Percentiles rank a stretch among this genome's conserved stretches.
These are phyloP conservation scores for Aureoboletus auriporus DNA, from an alignment of 768 basidiomycete species.

Conservation along the genomic window DNA sequence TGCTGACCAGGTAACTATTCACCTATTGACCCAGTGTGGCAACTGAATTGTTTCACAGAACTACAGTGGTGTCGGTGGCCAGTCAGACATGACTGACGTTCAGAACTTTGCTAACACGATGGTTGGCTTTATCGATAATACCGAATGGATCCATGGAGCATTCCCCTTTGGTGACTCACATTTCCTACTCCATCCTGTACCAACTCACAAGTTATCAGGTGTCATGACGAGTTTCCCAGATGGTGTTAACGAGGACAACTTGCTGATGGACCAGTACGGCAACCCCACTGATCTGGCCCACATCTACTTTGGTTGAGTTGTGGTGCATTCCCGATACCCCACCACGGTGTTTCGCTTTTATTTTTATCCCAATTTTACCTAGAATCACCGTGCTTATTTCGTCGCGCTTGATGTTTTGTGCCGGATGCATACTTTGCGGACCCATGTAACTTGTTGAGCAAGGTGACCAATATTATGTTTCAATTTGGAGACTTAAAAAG, in stretches of 20 bases:
- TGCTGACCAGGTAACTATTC: constrained; percentile 53
- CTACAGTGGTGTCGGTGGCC: constrained; percentile 41
- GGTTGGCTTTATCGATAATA: constrained; percentile 41
- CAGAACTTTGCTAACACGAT: constrained; percentile 42
- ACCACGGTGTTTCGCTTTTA: background rate
- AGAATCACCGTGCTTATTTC: background rate
- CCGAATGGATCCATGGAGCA: constrained; percentile 32
- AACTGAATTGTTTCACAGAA: constrained; percentile 35
- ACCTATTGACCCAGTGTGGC: background rate
- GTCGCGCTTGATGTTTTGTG: constrained; percentile 16
- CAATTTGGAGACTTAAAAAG: constrained; percentile 4
- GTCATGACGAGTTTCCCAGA: constrained; percentile 44
- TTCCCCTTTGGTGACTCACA: constrained; percentile 58
- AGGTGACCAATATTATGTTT: background rate
- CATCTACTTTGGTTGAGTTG: constrained; percentile 36
- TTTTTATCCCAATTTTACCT: background rate
- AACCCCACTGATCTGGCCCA: constrained; percentile 50
- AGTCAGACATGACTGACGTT: constrained; percentile 36
- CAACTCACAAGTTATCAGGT: constrained; percentile 35
- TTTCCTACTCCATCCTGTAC: background rate
- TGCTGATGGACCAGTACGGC: constrained; percentile 42
- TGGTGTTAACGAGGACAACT: constrained; percentile 51
- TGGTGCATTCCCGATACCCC: constrained; percentile 14
- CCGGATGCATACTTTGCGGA: constrained; percentile 19
- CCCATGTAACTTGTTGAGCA: constrained; percentile 24